Base-by-base conservation (phyloP, 768 basidiomycete species). In the Auricularia heimuer region DNA sequence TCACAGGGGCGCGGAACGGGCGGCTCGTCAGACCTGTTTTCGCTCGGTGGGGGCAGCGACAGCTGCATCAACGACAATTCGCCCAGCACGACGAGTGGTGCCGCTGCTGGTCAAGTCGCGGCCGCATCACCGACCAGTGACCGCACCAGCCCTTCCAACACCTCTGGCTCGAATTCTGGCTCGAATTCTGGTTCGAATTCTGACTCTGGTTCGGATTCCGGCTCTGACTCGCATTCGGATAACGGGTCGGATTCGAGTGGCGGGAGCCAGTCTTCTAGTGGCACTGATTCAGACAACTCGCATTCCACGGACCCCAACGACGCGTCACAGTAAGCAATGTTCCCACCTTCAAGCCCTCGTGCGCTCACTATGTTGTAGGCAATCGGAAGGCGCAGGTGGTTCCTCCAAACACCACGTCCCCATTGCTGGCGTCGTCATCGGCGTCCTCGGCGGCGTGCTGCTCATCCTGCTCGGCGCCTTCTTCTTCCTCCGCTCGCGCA, bases 1-100 rank as follows among this genome's bases (percentile, higher is more conserved):
- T 68, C 72, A 54, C 78, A 87, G 8, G 89, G 90, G 7, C 80
- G 80, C 21, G 90, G 90, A 2, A 80, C 81, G 0, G 91, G 81
- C 14, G 91, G 91, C 11, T 90, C 63, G 24, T 61, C 63, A 18
- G 66, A 66, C 45, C 29, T 60, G 4, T 60, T 60, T 29, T 33
- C 56, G 8, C 8, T 60, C 34, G 29, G 24, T 18, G 62, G 62
- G 21, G 47, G 54, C 4, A 18, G 33, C 16, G 47, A 45, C 24
- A 33, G 56, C 10, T 64, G 63, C 63, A 3, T 64, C 33, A 64
- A 33, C 34, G n/a, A 24, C 29, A 33, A 54, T 18, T 64, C 45
- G 33, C 63, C 63, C 6, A 56, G 63, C 47, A 18, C 63, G 45
- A 64, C 63, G 3, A 21, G 36, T 11, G 51, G 29, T 29, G 44